A percentile compares a stretch with the other conserved stretches of the same genome.
Conservation (phyloP, 1,284 basidiomycete genomes). For the Leucoagaricus sp. region DNA sequence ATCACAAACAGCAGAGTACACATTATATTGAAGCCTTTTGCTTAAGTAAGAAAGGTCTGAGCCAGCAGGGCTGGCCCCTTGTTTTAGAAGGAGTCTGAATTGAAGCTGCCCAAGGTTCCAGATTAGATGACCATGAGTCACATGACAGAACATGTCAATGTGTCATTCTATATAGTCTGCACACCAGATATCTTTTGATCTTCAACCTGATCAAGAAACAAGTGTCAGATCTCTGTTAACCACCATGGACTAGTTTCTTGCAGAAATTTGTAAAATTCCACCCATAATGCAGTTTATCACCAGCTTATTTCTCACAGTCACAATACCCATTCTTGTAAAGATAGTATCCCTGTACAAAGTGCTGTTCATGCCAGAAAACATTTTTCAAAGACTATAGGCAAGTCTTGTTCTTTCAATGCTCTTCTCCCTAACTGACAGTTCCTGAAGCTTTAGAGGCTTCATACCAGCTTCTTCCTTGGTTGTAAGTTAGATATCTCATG, state of each 20-base stretch:
- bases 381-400: conserved; percentile 57
- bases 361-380: conserved; percentile 53
- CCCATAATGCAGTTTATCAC: conserved; percentile 81
- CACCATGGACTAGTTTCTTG: conserved; percentile 40
- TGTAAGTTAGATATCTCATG: conserved; percentile 41
- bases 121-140: too few species aligned
- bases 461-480: conserved; percentile 79
- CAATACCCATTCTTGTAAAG: conserved; percentile 61
- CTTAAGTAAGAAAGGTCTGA: too few species aligned
- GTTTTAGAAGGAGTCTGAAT: too few species aligned
- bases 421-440: not conserved
- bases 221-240: too few species aligned
- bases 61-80: too few species aligned
- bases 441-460: conserved; percentile 72
- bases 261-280: conserved; percentile 80
- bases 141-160: too few species aligned
- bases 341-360: conserved; percentile 58
- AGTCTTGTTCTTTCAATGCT: conserved; percentile 22
- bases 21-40: too few species aligned
- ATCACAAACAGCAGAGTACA: too few species aligned
- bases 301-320: conserved; percentile 60
- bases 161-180: too few species aligned
- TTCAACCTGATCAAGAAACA: too few species aligned
- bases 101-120: too few species aligned
- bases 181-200: too few species aligned